These are phyloP conservation scores for Fistulinella prunicolor DNA, from an alignment of 768 basidiomycete species.

Conservation along the genomic window DNA sequence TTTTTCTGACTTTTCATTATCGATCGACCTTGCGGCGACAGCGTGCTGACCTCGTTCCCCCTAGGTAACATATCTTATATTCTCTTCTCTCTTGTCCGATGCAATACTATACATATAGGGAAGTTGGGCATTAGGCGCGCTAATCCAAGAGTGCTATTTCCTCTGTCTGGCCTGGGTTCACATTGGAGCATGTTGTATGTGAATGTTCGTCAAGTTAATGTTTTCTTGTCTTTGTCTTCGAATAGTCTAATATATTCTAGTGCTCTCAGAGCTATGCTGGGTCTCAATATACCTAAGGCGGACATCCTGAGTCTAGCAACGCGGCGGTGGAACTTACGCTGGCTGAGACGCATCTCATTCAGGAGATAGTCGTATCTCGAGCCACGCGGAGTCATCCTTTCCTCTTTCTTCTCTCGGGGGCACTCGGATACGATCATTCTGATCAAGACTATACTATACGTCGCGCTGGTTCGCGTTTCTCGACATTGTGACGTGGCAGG, in stretches of 20 bases:
- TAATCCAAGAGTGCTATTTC: no score
- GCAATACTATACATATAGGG: conserved; percentile 34
- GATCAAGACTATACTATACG: conserved; percentile 96
- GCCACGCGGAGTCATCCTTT: conserved; percentile 63
- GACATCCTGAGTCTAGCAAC: conserved; percentile 75
- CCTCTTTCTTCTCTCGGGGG: conserved; percentile 49
- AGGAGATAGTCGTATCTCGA: conserved; percentile 92
- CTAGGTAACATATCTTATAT: conserved; percentile 12
- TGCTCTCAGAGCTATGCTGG: conserved; percentile 82
- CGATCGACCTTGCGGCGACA: neutral
- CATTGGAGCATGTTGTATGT: conserved; percentile 95
- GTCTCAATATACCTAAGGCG: conserved; percentile 83
- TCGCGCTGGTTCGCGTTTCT: conserved; percentile 96
- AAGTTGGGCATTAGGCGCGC: no score
- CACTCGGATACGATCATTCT: conserved; percentile 82
- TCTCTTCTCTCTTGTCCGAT: neutral
- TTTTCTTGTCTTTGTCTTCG: conserved; percentile 14
- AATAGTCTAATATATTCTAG: conserved; percentile 21
- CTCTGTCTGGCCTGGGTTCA: conserved; percentile 73
- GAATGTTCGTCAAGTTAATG: conserved; percentile 70
- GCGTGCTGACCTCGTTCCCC: conserved; percentile 2
- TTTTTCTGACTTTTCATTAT: conserved; percentile 23
- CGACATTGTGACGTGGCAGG: conserved; percentile 85
- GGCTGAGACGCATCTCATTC: conserved; percentile 94
- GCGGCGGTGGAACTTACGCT: conserved; percentile 93